Evolutionary conservation across 2,329 filamentous ascomycete genomes (phyloP).

Genomic region (Exophiala phaeomuriformis): DNA sequence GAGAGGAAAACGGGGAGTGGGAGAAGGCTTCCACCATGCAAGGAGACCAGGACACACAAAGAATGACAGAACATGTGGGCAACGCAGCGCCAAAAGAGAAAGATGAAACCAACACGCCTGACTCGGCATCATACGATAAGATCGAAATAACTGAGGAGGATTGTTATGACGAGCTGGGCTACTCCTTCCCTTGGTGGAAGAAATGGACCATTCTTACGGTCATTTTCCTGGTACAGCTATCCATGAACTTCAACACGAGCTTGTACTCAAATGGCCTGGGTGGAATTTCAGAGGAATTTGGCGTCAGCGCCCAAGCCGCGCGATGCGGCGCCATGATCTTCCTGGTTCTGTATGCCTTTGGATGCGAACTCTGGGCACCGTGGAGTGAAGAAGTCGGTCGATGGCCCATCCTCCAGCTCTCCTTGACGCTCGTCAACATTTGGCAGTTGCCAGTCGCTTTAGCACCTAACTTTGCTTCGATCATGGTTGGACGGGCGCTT

Average conservation of each 20-base stretch:
- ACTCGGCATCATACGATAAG: slow-evolving; percentile 23
- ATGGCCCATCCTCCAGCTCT: slow-evolving; percentile 65
- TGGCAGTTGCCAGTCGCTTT: slow-evolving; percentile 67
- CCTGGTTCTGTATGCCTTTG: slow-evolving; percentile 72
- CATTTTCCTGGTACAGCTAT: slow-evolving; percentile 66
- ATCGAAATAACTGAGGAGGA: slow-evolving; percentile 48
- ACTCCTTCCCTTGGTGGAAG: slow-evolving; percentile 51
- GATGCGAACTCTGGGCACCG: slow-evolving; percentile 80
- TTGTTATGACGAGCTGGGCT: slow-evolving; percentile 58
- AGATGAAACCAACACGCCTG: slow-evolving; percentile 2
- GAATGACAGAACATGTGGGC: slow-evolving; percentile 10
- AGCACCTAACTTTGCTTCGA: slow-evolving; percentile 63
- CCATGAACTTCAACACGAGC: slow-evolving; percentile 73
- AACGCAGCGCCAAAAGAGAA: slow-evolving; percentile 3
- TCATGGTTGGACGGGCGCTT: slow-evolving; percentile 63
- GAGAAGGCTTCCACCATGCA: slow-evolving; percentile 18
- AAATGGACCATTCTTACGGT: slow-evolving; percentile 69
- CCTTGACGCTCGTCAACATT: slow-evolving; percentile 67
- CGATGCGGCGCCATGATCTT: slow-evolving; percentile 71
- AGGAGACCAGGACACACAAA: slow-evolving; percentile 6
- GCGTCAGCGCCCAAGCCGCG: slow-evolving; percentile 60
- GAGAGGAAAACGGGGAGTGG: slow-evolving; percentile 16
- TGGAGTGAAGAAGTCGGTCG: slow-evolving; percentile 80
- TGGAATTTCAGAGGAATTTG: slow-evolving; percentile 61
- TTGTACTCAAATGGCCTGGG: slow-evolving; percentile 62